Evolutionary conservation across 2,329 filamentous ascomycete species (phyloP).

Genomic region (Hypoxylon sp.): DNA sequence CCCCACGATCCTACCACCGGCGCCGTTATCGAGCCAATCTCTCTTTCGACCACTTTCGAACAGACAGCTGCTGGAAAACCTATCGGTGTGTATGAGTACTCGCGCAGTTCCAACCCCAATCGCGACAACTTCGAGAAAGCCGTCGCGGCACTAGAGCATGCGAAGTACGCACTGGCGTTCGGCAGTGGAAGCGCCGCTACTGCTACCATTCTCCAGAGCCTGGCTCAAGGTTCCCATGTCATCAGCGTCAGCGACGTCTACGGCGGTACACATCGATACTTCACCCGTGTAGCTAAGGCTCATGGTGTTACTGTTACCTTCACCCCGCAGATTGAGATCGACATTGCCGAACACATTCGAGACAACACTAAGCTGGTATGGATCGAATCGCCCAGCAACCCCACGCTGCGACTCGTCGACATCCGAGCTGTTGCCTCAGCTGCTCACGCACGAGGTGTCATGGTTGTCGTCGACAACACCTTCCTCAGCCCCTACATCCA

Average conservation of each 20-base stretch:
- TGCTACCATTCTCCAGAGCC: conserved; percentile 90
- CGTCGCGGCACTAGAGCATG: conserved; percentile 92
- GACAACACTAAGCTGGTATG: conserved; percentile 93
- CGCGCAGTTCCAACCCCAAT: conserved; percentile 93
- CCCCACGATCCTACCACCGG: conserved; percentile 92
- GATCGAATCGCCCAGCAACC: conserved; percentile 97
- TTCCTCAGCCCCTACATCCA: conserved; percentile 97
- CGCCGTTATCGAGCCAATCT: conserved; percentile 96
- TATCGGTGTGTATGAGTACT: conserved; percentile 92
- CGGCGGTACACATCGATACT: conserved; percentile 97
- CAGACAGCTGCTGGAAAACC: conserved; percentile 90
- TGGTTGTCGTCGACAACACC: conserved; percentile 99
- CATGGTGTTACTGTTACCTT: conserved; percentile 97
- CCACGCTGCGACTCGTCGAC: conserved; percentile 92
- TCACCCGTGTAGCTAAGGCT: conserved; percentile 95
- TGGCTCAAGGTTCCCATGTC: conserved; percentile 92
- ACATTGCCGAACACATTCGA: conserved; percentile 87
- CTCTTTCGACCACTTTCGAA: conserved; percentile 95
- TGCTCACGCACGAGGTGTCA: conserved; percentile 89
- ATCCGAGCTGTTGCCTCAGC: conserved; percentile 86
- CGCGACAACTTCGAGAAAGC: conserved; percentile 93
- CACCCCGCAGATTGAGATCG: conserved; percentile 90
- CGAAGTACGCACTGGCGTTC: conserved; percentile 93
- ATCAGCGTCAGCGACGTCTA: conserved; percentile 98
- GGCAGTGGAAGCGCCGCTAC: conserved; percentile 95